Base-by-base conservation (phyloP, 176 grass and related monocot genomes). In the Themeda triandra region DNA sequence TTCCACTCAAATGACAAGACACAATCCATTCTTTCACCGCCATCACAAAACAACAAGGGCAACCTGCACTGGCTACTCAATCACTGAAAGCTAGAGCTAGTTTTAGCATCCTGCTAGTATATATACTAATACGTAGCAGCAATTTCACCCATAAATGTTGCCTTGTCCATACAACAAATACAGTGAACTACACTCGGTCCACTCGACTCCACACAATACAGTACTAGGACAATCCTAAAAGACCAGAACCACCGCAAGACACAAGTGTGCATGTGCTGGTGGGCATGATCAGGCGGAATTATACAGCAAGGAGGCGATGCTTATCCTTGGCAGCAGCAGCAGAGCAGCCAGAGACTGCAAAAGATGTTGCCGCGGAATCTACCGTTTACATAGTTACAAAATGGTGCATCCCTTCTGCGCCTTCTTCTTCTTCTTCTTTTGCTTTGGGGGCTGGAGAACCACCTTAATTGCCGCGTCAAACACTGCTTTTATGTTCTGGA, bases 351-450 rank as follows among this genome's bases (percentile, higher is more conserved):
- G 69, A 77, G 63, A 37, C 80, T 60, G 71, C 84, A 19, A 2
- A 84, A 69, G 31, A 66, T 60, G 25, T 53, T 60, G 69, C 42
- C 73, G 40, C 78, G 18, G 56, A 83, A 78, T 42, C 65, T 59
- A 62, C 33, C 81, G 51, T 82, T 89, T 83, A 71, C 23, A 56
- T 49, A 51, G 73, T 97, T 97, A 94, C 85, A 94, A 94, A 79
- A 94, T 94, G 82, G 78, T 90, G 85, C 92, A 94, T 13, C 86
- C 90, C 63, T 88, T 91, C 67, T 86, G 73, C 32, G 56, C 83
- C 87, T 87, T 90, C 66, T 94, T 94, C 84, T 94, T 94, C 85
- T 89, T 92, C 84, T 94, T 94, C 1, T 86, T 81, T 85, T 97
- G 83, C 85, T 94, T 94, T 2, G 90, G 92, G 41, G 92, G 92